A percentile compares a stretch with the other conserved stretches of the same genome.
Evolutionary conservation across 2,329 filamentous ascomycete genomes (phyloP).

Genomic region (Dactylellina sp.): DNA sequence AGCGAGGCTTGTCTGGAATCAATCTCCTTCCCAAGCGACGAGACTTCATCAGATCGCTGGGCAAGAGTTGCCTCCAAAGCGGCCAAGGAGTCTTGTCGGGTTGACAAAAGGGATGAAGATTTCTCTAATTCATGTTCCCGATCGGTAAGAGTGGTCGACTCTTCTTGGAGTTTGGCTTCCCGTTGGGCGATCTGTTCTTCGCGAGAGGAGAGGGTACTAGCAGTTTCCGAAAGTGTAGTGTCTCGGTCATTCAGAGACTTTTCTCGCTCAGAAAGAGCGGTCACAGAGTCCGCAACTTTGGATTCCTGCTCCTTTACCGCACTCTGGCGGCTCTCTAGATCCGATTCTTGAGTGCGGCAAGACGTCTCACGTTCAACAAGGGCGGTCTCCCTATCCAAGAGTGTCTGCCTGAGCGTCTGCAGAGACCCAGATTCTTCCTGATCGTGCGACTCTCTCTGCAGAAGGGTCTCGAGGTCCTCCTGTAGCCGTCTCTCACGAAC

Average conservation of each 20-base stretch:
- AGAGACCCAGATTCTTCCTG: constrained; percentile 37
- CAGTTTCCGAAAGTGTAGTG: constrained; percentile 11
- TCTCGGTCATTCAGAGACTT: constrained; percentile 21
- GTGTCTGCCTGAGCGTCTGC: constrained; percentile 22
- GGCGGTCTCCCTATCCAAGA: constrained; percentile 32
- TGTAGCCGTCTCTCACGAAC: constrained; percentile 24
- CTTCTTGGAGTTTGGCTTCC: constrained; percentile 19
- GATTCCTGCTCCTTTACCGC: constrained; percentile 20
- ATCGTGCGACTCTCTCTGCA: constrained; percentile 35
- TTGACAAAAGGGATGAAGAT: constrained; percentile 8
- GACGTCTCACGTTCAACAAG: constrained; percentile 34
- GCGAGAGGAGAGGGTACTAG: constrained; percentile 12
- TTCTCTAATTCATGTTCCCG: constrained; percentile 9
- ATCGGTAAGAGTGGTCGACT: not conserved
- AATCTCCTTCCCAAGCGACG: constrained; percentile 20
- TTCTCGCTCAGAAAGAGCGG: constrained; percentile 18
- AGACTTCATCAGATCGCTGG: constrained; percentile 17
- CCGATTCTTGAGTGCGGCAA: constrained; percentile 33
- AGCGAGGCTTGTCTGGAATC: constrained; percentile 22
- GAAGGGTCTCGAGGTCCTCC: constrained; percentile 33
- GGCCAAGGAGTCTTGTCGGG: constrained; percentile 8
- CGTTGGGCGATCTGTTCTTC: constrained; percentile 13
- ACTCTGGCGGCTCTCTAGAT: constrained; percentile 22
- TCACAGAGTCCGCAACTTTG: constrained; percentile 13
- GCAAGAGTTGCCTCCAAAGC: constrained; percentile 15